phyloP scores from a whole-genome alignment of 2,329 filamentous ascomycete species.

The Lasiodiplodia theobromae region DNA sequence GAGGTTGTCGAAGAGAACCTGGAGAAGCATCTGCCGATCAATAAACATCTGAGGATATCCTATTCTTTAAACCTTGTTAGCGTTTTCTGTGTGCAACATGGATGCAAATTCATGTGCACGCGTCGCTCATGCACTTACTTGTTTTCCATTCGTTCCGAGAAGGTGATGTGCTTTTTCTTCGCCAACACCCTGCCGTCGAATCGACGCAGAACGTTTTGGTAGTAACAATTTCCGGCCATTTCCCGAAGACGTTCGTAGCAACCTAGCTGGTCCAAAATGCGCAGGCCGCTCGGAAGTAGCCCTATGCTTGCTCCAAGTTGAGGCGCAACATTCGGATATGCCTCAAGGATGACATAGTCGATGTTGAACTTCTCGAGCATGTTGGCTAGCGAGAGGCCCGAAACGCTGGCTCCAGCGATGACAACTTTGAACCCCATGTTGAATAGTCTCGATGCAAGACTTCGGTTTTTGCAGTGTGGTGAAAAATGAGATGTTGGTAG shows the following conservation, averaged over 20 bases:
- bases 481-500: neutral
- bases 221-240: neutral
- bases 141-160: no score
- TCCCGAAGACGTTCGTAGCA: neutral
- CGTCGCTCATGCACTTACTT: no score
- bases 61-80: no score
- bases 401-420: conserved; percentile 15
- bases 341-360: conserved; percentile 33
- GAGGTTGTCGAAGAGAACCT: no score
- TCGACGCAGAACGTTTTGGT: neutral
- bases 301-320: conserved; percentile 35
- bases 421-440: neutral
- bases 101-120: no score
- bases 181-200: neutral
- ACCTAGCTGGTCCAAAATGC: conserved; percentile 28
- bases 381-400: conserved; percentile 21
- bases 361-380: conserved; percentile 15
- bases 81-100: no score
- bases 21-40: no score
- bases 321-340: conserved; percentile 33
- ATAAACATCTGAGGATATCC: no score
- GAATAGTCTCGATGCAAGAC: neutral
- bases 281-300: conserved; percentile 30
- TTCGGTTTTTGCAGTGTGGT: neutral
- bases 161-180: no score